Percentiles rank a stretch among this genome's conserved stretches.
These are phyloP conservation scores for Leptographium procerum DNA, from an alignment of 2,329 filamentous ascomycete species.

Conservation along the genomic window DNA sequence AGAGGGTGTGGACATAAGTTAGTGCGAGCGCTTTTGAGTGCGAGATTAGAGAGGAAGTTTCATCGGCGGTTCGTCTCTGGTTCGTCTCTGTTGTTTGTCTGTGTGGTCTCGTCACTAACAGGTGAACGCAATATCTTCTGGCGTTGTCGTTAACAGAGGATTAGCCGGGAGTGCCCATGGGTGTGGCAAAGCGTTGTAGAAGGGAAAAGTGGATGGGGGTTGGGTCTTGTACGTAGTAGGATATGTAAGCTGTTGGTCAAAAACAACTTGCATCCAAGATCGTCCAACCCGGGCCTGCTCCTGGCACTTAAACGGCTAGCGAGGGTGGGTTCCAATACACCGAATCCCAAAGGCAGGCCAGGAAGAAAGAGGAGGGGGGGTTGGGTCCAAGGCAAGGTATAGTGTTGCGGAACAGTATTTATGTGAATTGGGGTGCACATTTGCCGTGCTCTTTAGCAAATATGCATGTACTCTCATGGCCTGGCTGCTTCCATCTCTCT, in stretches of 20 bases:
- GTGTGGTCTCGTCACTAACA: not conserved
- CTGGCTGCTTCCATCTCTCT: too few species aligned
- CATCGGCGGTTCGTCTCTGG: too few species aligned
- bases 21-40: not conserved
- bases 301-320: constrained; percentile 1
- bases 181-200: not conserved
- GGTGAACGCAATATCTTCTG: not conserved
- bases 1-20: not conserved
- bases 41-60: not conserved
- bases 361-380: not conserved
- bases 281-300: not conserved
- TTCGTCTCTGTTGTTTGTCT: not conserved
- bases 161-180: not conserved
- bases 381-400: not conserved
- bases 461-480: not conserved
- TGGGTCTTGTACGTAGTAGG: constrained; percentile 1
- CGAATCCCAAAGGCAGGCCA: not conserved
- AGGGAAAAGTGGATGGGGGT: not conserved
- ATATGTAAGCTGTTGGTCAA: not conserved
- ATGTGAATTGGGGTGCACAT: not conserved
- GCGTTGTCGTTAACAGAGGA: not conserved
- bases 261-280: not conserved
- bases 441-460: not conserved
- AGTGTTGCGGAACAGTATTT: not conserved
- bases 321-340: not conserved